Evolutionary conservation across 2,329 filamentous ascomycete genomes (phyloP).

Genomic region (Ramularia collo-cygni): DNA sequence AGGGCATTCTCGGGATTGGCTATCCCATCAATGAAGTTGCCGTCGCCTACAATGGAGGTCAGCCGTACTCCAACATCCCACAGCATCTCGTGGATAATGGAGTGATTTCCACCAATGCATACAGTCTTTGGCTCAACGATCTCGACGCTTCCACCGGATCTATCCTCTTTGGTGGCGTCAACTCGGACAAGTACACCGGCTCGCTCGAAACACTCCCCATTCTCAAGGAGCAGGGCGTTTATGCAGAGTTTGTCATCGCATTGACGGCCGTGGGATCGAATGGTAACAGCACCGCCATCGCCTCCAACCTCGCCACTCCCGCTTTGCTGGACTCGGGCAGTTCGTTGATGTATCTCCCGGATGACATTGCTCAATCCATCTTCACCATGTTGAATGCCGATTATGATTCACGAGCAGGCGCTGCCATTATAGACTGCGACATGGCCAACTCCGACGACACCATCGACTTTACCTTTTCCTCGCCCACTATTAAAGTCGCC

Average conservation of each 20-base stretch:
- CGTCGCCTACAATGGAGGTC: constrained; percentile 48
- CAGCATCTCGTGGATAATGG: constrained; percentile 57
- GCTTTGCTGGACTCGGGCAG: constrained; percentile 70
- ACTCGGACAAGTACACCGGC: constrained; percentile 65
- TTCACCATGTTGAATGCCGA: constrained; percentile 36
- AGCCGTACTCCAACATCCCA: constrained; percentile 55
- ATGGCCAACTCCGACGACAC: constrained; percentile 43
- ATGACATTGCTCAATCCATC: constrained; percentile 46
- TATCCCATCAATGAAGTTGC: constrained; percentile 74
- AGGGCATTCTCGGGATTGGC: constrained; percentile 81
- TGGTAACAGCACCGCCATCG: constrained; percentile 38
- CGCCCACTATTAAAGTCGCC: constrained; percentile 47
- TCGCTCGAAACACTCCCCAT: constrained; percentile 56
- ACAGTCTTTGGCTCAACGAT: constrained; percentile 60
- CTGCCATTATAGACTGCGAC: constrained; percentile 49
- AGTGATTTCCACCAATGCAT: constrained; percentile 56
- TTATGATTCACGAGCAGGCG: constrained; percentile 36
- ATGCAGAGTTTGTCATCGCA: constrained; percentile 49
- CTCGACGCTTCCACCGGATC: constrained; percentile 58
- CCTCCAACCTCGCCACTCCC: constrained; percentile 37
- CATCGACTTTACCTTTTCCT: constrained; percentile 53
- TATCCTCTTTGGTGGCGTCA: constrained; percentile 75
- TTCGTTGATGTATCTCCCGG: constrained; percentile 64
- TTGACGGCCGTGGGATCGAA: constrained; percentile 42
- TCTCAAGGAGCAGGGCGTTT: constrained; percentile 40